Conservation (phyloP, 345 rosid genomes). For the Sonneratia caseolaris region DNA sequence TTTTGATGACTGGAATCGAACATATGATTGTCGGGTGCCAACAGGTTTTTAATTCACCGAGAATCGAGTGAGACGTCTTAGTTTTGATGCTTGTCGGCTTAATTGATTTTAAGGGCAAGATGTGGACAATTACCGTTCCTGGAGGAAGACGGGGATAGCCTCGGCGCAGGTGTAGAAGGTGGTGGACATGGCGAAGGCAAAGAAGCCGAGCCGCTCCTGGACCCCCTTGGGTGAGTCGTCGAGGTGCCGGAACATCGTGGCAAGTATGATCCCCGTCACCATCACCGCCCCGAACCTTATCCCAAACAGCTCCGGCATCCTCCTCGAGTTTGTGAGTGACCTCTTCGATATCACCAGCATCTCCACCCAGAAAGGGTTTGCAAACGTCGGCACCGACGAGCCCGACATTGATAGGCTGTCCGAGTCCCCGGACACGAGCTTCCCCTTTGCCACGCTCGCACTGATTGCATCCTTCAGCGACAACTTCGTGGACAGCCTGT, state of each 20-base stretch:
- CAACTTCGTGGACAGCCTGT: conserved; percentile 10
- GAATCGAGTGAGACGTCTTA: too few species aligned
- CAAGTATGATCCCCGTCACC: conserved; percentile 76
- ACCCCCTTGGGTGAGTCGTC: conserved; percentile 79
- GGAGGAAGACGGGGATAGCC: conserved; percentile 84
- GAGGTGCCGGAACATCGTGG: conserved; percentile 69
- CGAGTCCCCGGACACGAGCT: conserved; percentile 64
- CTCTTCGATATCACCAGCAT: conserved; percentile 65
- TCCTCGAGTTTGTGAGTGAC: conserved; percentile 52
- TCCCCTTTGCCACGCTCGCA: conserved; percentile 70
- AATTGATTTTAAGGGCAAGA: neutral
- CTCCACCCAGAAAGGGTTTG: conserved; percentile 79
- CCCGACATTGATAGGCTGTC: conserved; percentile 14
- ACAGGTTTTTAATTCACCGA: too few species aligned
- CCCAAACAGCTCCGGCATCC: conserved; percentile 77
- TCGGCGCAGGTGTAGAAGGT: conserved; percentile 95
- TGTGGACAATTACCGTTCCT: conserved; percentile 32
- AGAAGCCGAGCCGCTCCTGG: conserved; percentile 79
- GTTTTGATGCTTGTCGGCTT: neutral
- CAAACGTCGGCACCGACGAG: conserved; percentile 56
- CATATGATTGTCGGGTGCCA: too few species aligned
- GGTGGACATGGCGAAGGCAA: conserved; percentile 92
- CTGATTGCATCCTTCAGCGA: conserved; percentile 73
- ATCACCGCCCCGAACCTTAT: conserved; percentile 69
- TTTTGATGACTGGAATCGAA: too few species aligned